phyloP scores from a whole-genome alignment of 176 grass and related monocot species.

The Aegilops tauschii region DNA sequence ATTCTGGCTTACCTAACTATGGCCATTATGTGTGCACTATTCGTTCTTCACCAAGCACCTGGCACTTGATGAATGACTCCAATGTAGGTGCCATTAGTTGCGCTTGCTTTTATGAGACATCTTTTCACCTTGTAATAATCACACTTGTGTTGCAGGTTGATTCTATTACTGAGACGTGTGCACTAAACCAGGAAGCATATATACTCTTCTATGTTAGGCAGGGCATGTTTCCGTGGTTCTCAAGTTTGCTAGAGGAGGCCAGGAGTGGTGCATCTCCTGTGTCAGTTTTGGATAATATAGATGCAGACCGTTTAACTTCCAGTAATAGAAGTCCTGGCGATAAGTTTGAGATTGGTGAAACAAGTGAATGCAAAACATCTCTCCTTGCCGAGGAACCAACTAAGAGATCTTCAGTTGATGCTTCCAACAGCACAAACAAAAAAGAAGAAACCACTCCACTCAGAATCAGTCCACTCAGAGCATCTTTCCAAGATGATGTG shows the following conservation, averaged over 20 bases:
- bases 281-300: conserved; percentile 61
- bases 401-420: conserved; percentile 7
- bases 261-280: conserved; percentile 52
- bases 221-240: conserved; percentile 81
- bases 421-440: background rate
- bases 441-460: conserved; percentile 23
- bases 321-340: conserved; percentile 14
- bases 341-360: conserved; percentile 25
- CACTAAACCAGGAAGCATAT: conserved; percentile 70
- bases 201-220: conserved; percentile 87
- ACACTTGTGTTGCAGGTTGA: conserved; percentile 51
- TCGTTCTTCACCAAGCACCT: conserved; percentile 68
- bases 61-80: conserved; percentile 78
- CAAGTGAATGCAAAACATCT: conserved; percentile 15
- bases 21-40: conserved; percentile 82
- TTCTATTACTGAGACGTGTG: conserved; percentile 45
- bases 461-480: conserved; percentile 7
- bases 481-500: conserved; percentile 8
- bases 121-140: conserved; percentile 19
- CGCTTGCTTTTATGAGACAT: background rate
- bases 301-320: conserved; percentile 33
- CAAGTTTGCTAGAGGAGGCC: conserved; percentile 54
- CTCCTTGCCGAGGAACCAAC: conserved; percentile 4
- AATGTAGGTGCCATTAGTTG: conserved; percentile 42
- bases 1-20: conserved; percentile 53